Conservation (phyloP, 1,284 basidiomycete species). For the Sphagnurus paluster region DNA sequence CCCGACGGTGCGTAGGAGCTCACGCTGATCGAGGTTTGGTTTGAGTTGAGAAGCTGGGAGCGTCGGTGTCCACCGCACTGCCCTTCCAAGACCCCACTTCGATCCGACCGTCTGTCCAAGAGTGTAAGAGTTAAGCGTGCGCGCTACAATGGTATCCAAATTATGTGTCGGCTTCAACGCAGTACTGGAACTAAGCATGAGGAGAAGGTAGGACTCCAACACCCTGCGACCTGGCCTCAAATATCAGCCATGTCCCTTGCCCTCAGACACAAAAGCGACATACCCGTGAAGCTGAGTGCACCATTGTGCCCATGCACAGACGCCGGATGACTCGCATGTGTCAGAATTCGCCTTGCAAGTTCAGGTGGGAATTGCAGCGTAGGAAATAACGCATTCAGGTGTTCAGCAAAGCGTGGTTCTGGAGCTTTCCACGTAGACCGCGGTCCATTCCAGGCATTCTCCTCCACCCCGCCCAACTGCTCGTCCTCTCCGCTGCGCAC, state of each 20-base stretch:
- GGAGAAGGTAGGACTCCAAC: constrained; percentile 66
- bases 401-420: constrained; percentile 40
- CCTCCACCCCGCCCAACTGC: constrained; percentile 8
- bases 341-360: constrained; percentile 69
- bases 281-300: constrained; percentile 70
- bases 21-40: constrained; percentile 26
- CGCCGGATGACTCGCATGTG: constrained; percentile 70
- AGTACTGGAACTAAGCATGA: constrained; percentile 66
- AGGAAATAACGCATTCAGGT: constrained; percentile 63
- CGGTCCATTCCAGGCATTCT: constrained; percentile 18
- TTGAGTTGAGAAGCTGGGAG: constrained; percentile 30
- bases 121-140: constrained; percentile 63
- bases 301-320: constrained; percentile 69
- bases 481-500: constrained; percentile 1
- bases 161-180: constrained; percentile 50
- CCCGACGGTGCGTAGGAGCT: constrained; percentile 52
- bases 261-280: too few relatives aligned
- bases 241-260: too few relatives aligned
- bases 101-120: constrained; percentile 72
- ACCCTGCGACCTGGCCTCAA: constrained; percentile 76
- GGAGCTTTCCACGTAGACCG: constrained; percentile 16
- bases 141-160: constrained; percentile 53
- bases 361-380: constrained; percentile 69
- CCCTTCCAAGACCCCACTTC: constrained; percentile 67
- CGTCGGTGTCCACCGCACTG: constrained; percentile 70